Evolutionary conservation across 805 yeast genomes (phyloP).

Genomic region (Saturnispora bothae): DNA sequence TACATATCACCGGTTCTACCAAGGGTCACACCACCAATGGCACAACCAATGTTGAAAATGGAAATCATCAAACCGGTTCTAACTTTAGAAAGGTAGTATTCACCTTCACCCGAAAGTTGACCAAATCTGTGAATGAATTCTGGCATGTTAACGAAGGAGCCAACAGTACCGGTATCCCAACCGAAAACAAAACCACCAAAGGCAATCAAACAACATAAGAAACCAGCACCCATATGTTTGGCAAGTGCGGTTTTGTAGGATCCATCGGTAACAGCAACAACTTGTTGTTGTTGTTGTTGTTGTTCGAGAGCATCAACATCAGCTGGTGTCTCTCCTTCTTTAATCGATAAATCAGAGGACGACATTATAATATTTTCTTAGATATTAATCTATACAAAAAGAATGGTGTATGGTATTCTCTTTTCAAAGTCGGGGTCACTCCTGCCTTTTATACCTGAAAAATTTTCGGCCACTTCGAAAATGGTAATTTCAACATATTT

Average conservation of each 20-base stretch:
- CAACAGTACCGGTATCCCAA: constrained; percentile 71
- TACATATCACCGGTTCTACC: constrained; percentile 46
- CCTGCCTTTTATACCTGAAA: background rate
- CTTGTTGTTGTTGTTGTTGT: background rate
- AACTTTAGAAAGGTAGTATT: constrained; percentile 35
- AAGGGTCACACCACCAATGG: constrained; percentile 56
- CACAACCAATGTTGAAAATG: constrained; percentile 63
- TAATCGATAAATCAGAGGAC: constrained; percentile 6
- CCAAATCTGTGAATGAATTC: constrained; percentile 48
- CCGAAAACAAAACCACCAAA: constrained; percentile 74
- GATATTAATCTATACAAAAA: too few relatives aligned
- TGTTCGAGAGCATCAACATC: background rate
- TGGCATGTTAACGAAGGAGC: constrained; percentile 59
- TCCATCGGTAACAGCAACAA: background rate
- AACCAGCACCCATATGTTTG: constrained; percentile 20
- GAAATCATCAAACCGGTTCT: constrained; percentile 57
- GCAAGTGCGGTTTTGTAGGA: background rate
- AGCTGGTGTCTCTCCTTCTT: constrained; percentile 4
- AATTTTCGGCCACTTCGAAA: background rate
- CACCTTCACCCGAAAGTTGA: constrained; percentile 31
- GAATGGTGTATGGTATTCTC: too few relatives aligned
- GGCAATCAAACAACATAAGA: constrained; percentile 46
- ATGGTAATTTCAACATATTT: background rate
- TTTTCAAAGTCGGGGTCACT: background rate
- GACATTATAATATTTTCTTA: constrained; percentile 3